Evolutionary conservation across 2,329 filamentous ascomycete genomes (phyloP), one percentile per base, ranked within the genome.

Genomic region (Alternaria hordeiaustralica): DNA sequence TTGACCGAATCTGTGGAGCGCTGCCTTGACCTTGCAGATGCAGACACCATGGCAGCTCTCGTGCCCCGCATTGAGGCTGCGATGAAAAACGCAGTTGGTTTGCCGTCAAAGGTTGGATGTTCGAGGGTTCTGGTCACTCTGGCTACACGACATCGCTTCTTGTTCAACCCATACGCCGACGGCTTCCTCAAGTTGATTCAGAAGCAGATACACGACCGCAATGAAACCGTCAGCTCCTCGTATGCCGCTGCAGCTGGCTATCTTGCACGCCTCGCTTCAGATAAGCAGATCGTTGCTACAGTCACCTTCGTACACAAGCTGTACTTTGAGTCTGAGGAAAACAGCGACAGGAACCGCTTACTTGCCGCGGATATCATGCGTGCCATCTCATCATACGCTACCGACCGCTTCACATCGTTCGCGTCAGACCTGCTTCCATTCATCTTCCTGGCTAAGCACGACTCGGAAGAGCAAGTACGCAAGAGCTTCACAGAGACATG

Each of bases 61-160:
- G 89, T 90, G 36, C 89, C 90, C 3, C 87, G 85, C 47, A 85
- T 99, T 0, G 91, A 96, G 77, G 86, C 87, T 28, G 90, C 92
- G 0, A 93, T 98, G 80, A 96, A 95, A 77, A 89, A 87, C 25
- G 92, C 94, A 1, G 89, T 99, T 41, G 95, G 94, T 2, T 89
- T 98, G 81, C 95, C 95, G 2, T 96, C 94, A 0, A 98, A 98
- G 82, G 91, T 98, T 51, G 96, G 94, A 41, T 96, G 94, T 74
- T 92, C 91, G 67, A 89, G 93, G 59, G 90, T 97, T 3, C 85
- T 99, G 30, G 91, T 92, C 8, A 94, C 93, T 1, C 85, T 99
- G 8, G 92, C 93, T 55, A 95, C 94, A 55, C 88, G 93, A 12
- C 92, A 95, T 68, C 88, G 87, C 36, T 86, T 90, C 41, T 84